Evolutionary conservation across 2,329 filamentous ascomycete genomes (phyloP), one percentile per base, ranked within the genome.

Genomic region (Canariomyces notabilis): DNA sequence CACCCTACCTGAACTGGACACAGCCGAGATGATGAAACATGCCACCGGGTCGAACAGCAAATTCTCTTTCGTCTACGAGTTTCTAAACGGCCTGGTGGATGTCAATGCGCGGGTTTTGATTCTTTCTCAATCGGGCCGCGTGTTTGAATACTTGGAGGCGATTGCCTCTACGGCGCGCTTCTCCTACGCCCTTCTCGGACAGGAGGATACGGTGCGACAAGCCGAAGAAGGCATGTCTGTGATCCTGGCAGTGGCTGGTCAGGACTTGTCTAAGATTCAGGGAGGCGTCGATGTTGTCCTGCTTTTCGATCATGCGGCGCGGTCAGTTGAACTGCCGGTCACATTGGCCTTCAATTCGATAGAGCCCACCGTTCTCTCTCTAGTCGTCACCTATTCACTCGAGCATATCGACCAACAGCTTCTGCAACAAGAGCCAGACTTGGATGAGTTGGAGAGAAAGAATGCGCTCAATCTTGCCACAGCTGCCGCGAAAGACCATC

Each of bases 1-100:
- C 19, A 71, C 71, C n/a, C 65, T 74, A 6, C 58, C 62, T 2
- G 57, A 70, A 11, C 63, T 77, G 45, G 60, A 68, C 2, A 56
- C 68, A 6, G 57, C 61, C 4, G 67, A 73, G 18, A 64, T 70
- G 43, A 72, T 73, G 54, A 80, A 73, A 56, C 76, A 79, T 52
- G 71, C 73, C 2, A 69, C 73, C 45, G 73, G 73, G 42, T 73
- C 76, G 8, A 83, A 80, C 59, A 66, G 76, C 44, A 84, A 84
- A 54, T 79, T 77, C 54, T 72, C 70, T 23, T 83, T 84, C 53
- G 56, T 82, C 5, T 73, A 70, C 36, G 77, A 81, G 51, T 64
- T 84, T 3, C 58, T 82, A 22, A 64, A 72, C 16, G 57, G 61
- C 7, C 57, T 81, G 9, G 57, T 59, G n/a, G 60, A 64, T 14